phyloP scores from a whole-genome alignment of 768 basidiomycete species.

The Hortiboletus campestris region DNA sequence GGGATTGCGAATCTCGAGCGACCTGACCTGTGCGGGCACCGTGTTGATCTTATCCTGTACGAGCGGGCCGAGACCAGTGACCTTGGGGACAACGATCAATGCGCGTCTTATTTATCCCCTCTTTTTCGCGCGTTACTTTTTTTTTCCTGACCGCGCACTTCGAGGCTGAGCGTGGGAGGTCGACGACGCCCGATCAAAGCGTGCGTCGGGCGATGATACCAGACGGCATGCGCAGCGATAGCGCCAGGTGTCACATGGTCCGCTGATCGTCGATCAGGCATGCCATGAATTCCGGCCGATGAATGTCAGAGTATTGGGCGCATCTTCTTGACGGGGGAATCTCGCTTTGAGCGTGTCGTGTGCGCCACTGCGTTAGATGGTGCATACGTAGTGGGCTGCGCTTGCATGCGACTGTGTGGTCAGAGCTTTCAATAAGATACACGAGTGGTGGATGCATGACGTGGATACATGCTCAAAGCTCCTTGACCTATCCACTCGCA shows the following conservation, averaged over 20 bases:
- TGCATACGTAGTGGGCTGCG: neutral
- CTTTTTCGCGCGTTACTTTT: neutral
- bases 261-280: no score
- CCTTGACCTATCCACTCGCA: neutral
- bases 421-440: neutral
- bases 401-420: neutral
- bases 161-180: neutral
- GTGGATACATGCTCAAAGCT: neutral
- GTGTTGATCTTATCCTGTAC: constrained; percentile 1
- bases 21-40: neutral
- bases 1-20: neutral
- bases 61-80: neutral
- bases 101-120: neutral
- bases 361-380: neutral
- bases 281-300: no score
- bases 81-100: neutral
- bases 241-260: neutral
- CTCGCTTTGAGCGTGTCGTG: neutral
- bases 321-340: neutral
- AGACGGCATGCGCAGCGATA: neutral
- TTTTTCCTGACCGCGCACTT: neutral
- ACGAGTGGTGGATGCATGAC: neutral
- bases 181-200: constrained; percentile 6
- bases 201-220: neutral
- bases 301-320: no score